These are phyloP conservation scores for Manihot esculenta DNA, from an alignment of 441 rosid species.

Conservation along the genomic window DNA sequence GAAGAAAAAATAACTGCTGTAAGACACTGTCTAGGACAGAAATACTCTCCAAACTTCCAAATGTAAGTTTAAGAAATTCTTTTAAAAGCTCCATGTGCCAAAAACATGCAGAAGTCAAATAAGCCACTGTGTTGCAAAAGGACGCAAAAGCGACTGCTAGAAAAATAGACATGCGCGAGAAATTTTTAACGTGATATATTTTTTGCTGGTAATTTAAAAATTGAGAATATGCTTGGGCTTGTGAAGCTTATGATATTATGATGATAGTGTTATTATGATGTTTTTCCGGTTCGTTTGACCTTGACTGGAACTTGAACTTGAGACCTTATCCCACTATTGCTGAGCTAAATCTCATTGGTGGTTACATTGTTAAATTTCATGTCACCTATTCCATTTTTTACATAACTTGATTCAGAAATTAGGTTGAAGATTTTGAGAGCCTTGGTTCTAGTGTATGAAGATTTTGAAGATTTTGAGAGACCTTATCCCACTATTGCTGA, in stretches of 20 bases:
- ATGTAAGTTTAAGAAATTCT: not conserved
- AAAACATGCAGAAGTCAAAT: not conserved
- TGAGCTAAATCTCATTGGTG: too few species aligned
- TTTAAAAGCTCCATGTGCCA: not conserved
- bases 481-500: too few species aligned
- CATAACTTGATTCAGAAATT: not conserved
- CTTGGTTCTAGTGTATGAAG: not conserved
- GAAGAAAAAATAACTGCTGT: not conserved
- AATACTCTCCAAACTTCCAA: not conserved
- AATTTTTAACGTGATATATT: not conserved
- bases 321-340: too few species aligned
- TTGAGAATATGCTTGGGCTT: not conserved
- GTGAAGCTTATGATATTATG: constrained; percentile 1
- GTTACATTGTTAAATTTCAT: not conserved
- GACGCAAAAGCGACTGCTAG: not conserved
- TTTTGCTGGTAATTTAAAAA: not conserved
- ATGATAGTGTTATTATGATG: too few species aligned
- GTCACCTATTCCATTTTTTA: not conserved
- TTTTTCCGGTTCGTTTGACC: too few species aligned
- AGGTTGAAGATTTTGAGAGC: not conserved
- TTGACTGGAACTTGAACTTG: too few species aligned
- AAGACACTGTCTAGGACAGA: not conserved
- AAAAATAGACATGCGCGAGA: not conserved
- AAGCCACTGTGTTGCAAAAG: not conserved
- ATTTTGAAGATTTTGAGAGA: not conserved